Evolutionary conservation across 305 asterid genomes (phyloP).

Genomic region (Fraxinus paxiana): DNA sequence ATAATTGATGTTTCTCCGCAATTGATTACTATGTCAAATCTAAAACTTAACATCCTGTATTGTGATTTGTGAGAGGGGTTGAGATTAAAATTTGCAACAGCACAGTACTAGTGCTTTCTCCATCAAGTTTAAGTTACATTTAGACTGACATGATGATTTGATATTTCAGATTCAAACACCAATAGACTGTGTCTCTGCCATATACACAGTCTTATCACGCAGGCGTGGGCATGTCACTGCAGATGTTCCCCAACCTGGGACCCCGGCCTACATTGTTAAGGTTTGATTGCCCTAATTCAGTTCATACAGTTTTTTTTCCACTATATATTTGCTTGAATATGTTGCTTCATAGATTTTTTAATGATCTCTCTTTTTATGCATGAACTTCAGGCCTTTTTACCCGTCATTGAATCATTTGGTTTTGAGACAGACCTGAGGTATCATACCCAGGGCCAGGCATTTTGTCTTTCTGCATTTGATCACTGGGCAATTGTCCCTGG

Average conservation of each 20-base stretch:
- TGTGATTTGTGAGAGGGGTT: neutral
- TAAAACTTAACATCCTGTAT: neutral
- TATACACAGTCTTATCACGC: slow-evolving; percentile 81
- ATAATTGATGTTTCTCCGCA: neutral
- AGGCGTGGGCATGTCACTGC: slow-evolving; percentile 98
- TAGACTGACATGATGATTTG: slow-evolving; percentile 22
- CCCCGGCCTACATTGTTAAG: slow-evolving; percentile 94
- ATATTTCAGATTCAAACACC: slow-evolving; percentile 87
- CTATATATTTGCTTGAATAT: neutral
- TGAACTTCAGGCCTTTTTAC: slow-evolving; percentile 72
- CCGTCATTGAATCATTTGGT: slow-evolving; percentile 93
- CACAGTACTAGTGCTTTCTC: neutral
- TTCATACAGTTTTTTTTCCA: neutral
- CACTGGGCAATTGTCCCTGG: slow-evolving; percentile 99
- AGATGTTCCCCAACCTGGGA: slow-evolving; percentile 95
- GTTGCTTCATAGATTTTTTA: neutral
- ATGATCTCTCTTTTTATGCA: neutral
- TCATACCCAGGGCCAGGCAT: slow-evolving; percentile 98
- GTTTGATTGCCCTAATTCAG: slow-evolving; percentile 32
- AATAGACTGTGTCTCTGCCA: slow-evolving; percentile 92
- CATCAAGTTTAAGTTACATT: slow-evolving; percentile 8
- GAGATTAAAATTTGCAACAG: neutral
- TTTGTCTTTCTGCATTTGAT: slow-evolving; percentile 76
- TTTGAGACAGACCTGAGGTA: slow-evolving; percentile 97
- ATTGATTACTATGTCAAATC: neutral